These are phyloP conservation scores for Salix purpurea DNA, from an alignment of 345 rosid species.

Conservation along the genomic window DNA sequence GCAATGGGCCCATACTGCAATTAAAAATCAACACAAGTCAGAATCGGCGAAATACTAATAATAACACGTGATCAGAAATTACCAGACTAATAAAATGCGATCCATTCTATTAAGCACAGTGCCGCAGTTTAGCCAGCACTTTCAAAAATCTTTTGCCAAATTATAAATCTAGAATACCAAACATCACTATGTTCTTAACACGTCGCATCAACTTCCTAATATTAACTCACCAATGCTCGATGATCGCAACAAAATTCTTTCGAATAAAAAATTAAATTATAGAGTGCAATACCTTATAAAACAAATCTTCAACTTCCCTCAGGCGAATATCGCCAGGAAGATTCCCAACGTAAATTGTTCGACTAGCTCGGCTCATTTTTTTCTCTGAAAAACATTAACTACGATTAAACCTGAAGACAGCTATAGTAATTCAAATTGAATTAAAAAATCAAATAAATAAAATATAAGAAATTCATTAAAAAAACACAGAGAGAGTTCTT, in stretches of 20 bases:
- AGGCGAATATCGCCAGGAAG: constrained; percentile 93
- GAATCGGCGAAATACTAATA: neutral
- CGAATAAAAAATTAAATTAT: neutral
- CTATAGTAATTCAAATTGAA: neutral
- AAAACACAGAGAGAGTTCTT: neutral
- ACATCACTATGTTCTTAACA: neutral
- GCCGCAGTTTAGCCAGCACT: neutral
- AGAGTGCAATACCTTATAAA: constrained; percentile 57
- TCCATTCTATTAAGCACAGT: neutral
- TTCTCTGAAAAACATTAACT: neutral
- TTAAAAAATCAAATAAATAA: no score
- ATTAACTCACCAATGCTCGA: neutral
- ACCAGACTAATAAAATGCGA: neutral
- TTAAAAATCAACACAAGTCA: neutral
- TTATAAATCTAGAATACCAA: neutral
- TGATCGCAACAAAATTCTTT: neutral
- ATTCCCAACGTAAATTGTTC: constrained; percentile 94
- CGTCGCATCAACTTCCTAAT: neutral
- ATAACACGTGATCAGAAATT: neutral
- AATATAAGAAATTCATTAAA: no score
- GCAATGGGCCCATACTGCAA: constrained; percentile 87
- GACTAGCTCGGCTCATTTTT: constrained; percentile 61
- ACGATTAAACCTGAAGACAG: neutral
- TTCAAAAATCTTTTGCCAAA: no score
- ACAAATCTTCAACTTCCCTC: constrained; percentile 97